Evolutionary conservation across 305 asterid species (phyloP).

Genomic region (Fraxinus baroniana): DNA sequence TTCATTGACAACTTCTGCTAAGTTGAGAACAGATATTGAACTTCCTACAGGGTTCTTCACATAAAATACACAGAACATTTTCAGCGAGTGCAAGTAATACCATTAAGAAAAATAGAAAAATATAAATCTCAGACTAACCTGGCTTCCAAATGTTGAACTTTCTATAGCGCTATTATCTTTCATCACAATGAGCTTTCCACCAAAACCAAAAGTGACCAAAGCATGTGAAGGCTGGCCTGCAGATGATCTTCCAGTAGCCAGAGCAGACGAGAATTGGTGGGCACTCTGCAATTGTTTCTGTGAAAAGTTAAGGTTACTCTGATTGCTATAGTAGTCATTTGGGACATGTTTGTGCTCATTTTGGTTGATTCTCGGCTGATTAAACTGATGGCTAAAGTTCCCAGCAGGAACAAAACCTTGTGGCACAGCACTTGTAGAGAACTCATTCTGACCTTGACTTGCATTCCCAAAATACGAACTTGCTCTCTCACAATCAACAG

Average conservation of each 20-base stretch:
- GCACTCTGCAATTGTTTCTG: constrained; percentile 57
- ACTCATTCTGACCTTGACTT: constrained; percentile 42
- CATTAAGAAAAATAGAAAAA: constrained; percentile 21
- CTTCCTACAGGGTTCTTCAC: constrained; percentile 66
- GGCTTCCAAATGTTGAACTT: constrained; percentile 58
- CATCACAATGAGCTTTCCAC: constrained; percentile 89
- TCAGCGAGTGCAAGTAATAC: constrained; percentile 29
- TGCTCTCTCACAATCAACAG: constrained; percentile 40
- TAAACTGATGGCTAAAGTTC: constrained; percentile 44
- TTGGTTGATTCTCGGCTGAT: constrained; percentile 49
- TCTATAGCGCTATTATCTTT: constrained; percentile 48
- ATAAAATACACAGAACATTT: constrained; percentile 25
- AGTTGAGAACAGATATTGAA: constrained; percentile 67
- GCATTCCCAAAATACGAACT: constrained; percentile 39
- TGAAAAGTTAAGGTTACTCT: constrained; percentile 45
- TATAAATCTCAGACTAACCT: constrained; percentile 54
- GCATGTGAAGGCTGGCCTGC: constrained; percentile 97
- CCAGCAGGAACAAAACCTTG: constrained; percentile 40
- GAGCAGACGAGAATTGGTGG: constrained; percentile 48
- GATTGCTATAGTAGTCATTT: constrained; percentile 47
- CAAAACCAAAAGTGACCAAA: constrained; percentile 88
- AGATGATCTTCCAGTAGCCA: constrained; percentile 68
- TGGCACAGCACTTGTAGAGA: constrained; percentile 39
- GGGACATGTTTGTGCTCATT: constrained; percentile 44
- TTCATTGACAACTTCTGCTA: constrained; percentile 64